Conservation (phyloP, 805 yeast genomes). For the Millerago galiae region DNA sequence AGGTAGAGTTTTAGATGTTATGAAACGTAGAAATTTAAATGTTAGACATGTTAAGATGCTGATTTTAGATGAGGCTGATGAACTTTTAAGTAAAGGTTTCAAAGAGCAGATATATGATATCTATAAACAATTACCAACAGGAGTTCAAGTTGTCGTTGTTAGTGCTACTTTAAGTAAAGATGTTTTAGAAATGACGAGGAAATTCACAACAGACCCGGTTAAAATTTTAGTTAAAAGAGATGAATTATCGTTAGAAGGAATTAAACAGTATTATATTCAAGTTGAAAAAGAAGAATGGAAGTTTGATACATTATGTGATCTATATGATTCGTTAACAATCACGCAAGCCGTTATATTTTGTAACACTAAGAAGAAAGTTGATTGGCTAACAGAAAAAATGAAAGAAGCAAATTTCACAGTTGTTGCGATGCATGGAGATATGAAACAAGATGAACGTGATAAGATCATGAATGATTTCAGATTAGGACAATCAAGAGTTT, state of each 20-base stretch:
- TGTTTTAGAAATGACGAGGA: constrained; percentile 85
- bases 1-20: constrained; percentile 89
- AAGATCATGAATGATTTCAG: constrained; percentile 93
- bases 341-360: constrained; percentile 98
- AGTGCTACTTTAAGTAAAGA: constrained; percentile 93
- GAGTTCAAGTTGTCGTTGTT: constrained; percentile 87
- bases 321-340: constrained; percentile 90
- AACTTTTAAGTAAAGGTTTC: constrained; percentile 87
- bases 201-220: constrained; percentile 90
- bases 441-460: constrained; percentile 94
- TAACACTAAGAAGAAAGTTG: constrained; percentile 93
- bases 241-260: constrained; percentile 89
- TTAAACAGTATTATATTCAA: constrained; percentile 84
- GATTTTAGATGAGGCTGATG: constrained; percentile 96
- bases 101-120: constrained; percentile 93
- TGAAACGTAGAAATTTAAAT: constrained; percentile 70
- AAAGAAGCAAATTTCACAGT: constrained; percentile 81
- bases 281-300: constrained; percentile 93
- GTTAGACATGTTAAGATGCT: constrained; percentile 80
- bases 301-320: constrained; percentile 88
- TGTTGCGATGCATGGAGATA: constrained; percentile 94
- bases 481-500: constrained; percentile 84
- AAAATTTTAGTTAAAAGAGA: constrained; percentile 92
- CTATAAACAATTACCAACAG: constrained; percentile 74
- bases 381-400: constrained; percentile 79